Evolutionary conservation across 1,139 yeast species (phyloP).

Genomic region (Yamadazyma blattariae): DNA sequence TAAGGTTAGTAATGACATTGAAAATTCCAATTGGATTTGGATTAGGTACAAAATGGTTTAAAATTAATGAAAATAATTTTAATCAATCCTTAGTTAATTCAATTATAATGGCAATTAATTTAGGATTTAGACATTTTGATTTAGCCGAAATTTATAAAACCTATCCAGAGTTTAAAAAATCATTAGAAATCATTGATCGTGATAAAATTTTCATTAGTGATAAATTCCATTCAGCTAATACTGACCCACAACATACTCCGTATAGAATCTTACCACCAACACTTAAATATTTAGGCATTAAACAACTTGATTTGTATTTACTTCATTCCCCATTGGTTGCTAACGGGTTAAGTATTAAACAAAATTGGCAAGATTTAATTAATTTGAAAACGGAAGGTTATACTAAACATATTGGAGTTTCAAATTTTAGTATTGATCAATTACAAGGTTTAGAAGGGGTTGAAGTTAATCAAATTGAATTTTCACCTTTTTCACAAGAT

Average conservation of each 20-base stretch:
- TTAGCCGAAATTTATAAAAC: slow-evolving; percentile 67
- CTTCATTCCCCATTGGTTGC: slow-evolving; percentile 67
- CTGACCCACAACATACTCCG: slow-evolving; percentile 16
- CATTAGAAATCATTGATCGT: slow-evolving; percentile 35
- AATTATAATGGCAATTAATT: slow-evolving; percentile 41
- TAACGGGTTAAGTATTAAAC: slow-evolving; percentile 19
- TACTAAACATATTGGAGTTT: slow-evolving; percentile 41
- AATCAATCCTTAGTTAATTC: slow-evolving; percentile 38
- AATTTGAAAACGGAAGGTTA: slow-evolving; percentile 39
- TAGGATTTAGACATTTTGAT: slow-evolving; percentile 58
- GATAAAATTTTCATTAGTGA: slow-evolving; percentile 55
- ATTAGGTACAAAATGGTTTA: slow-evolving; percentile 64
- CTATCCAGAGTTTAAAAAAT: slow-evolving; percentile 59
- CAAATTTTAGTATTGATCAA: slow-evolving; percentile 31
- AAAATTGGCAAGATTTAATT: slow-evolving; percentile 37
- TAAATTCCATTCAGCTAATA: slow-evolving; percentile 44
- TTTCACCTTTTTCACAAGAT: slow-evolving; percentile 38
- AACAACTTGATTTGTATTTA: slow-evolving; percentile 69
- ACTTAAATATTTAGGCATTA: slow-evolving; percentile 41
- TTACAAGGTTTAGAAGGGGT: slow-evolving; percentile 35
- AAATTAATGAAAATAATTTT: slow-evolving; percentile 22
- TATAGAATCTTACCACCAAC: slow-evolving; percentile 31
- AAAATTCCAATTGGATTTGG: slow-evolving; percentile 47
- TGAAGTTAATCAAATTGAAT: slow-evolving; percentile 40
- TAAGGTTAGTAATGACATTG: neutral